A percentile compares a stretch with the other conserved stretches of the same genome.
Evolutionary conservation across 2,329 filamentous ascomycete genomes (phyloP).

Genomic region (Sporothrix curviconia): DNA sequence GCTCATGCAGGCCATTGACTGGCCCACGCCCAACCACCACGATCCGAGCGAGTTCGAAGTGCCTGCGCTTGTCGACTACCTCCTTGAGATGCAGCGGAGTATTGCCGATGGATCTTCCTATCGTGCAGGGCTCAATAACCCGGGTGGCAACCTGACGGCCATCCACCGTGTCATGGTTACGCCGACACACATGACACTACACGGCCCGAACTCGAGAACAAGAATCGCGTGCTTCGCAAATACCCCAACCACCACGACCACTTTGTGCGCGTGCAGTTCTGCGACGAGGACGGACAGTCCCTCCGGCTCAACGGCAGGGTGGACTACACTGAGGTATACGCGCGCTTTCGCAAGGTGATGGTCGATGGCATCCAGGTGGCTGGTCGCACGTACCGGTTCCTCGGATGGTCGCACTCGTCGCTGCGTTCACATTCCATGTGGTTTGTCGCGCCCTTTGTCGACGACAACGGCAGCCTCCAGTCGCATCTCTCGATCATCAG

Average conservation of each 20-base stretch:
- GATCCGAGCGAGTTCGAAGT: slow-evolving; percentile 38
- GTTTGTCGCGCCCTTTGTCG: slow-evolving; percentile 47
- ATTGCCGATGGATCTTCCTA: slow-evolving; percentile 13
- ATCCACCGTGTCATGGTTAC: slow-evolving; percentile 54
- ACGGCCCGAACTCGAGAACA: slow-evolving; percentile 58
- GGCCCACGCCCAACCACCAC: slow-evolving; percentile 42
- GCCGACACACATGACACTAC: slow-evolving; percentile 49
- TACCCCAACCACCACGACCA: slow-evolving; percentile 52
- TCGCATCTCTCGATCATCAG: slow-evolving; percentile 39
- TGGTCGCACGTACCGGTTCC: slow-evolving; percentile 56
- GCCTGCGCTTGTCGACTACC: slow-evolving; percentile 32
- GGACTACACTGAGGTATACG: slow-evolving; percentile 45
- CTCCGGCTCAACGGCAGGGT: slow-evolving; percentile 51
- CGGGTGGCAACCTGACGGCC: slow-evolving; percentile 37
- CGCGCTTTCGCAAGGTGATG: slow-evolving; percentile 56
- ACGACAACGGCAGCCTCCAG: slow-evolving; percentile 27
- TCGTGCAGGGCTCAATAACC: slow-evolving; percentile 20
- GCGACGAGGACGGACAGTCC: slow-evolving; percentile 64
- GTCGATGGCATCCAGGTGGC: slow-evolving; percentile 55
- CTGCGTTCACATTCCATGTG: slow-evolving; percentile 65
- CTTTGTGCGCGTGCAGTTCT: slow-evolving; percentile 66
- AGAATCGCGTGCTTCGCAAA: slow-evolving; percentile 65
- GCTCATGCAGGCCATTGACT: slow-evolving; percentile 47
- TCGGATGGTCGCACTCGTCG: slow-evolving; percentile 76
- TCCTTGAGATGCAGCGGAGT: slow-evolving; percentile 36